phyloP scores from a whole-genome alignment of 179 eudicot species.

The Silene noctiflora region DNA sequence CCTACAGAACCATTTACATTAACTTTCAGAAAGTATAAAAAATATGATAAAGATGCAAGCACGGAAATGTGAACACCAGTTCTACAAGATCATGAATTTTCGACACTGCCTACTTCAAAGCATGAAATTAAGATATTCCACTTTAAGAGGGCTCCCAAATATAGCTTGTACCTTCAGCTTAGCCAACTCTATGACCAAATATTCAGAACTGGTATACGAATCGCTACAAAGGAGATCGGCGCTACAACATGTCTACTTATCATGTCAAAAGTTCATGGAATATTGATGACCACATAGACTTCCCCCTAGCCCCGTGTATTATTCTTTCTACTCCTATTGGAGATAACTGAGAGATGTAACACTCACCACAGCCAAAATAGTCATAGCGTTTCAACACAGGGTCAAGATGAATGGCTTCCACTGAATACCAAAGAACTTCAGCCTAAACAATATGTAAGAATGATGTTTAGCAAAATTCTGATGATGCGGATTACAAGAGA shows the following conservation, averaged over 20 bases:
- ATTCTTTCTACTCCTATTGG: not conserved
- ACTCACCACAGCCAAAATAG: conserved; percentile 77
- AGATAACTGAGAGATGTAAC: not conserved
- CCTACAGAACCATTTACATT: conserved; percentile 42
- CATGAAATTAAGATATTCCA: not conserved
- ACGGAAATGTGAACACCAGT: not conserved
- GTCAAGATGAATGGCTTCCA: conserved; percentile 59
- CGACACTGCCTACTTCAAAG: not conserved
- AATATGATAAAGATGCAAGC: not conserved
- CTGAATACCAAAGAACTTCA: conserved; percentile 61
- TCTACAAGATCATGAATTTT: conserved; percentile 8
- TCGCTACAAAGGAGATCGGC: not conserved
- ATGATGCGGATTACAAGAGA: not conserved
- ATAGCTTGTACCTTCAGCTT: not conserved
- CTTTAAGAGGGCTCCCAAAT: not conserved
- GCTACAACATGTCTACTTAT: not conserved
- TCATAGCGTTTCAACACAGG: conserved; percentile 65
- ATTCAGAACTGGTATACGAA: not conserved
- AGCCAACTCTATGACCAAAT: not conserved
- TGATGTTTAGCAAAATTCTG: not conserved
- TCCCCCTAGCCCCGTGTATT: not conserved
- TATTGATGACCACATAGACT: not conserved
- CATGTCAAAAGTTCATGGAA: not conserved
- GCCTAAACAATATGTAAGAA: conserved; percentile 42
- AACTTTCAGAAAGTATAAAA: not conserved